Conservation (phyloP, 1,284 basidiomycete genomes). For the Cutaneotrichosporon sp. region DNA sequence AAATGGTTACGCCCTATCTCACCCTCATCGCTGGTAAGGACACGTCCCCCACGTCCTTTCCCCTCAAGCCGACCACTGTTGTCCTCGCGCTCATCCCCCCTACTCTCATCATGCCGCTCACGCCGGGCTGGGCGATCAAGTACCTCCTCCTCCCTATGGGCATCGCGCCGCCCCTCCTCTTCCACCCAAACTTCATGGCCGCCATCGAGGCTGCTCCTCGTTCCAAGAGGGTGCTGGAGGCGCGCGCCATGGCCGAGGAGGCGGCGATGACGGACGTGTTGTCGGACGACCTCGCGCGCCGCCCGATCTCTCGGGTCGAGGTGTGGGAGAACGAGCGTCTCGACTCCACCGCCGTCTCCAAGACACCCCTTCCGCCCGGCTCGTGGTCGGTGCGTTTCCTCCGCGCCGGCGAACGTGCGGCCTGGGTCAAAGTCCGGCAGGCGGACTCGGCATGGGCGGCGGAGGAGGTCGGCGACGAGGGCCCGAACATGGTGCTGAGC, state of each 20-base stretch:
- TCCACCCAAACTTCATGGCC: constrained; percentile 49
- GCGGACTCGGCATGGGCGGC: constrained; percentile 27
- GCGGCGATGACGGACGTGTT: constrained; percentile 44
- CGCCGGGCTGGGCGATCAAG: constrained; percentile 39
- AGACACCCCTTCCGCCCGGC: constrained; percentile 23
- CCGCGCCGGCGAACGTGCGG: constrained; percentile 42
- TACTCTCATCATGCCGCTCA: constrained; percentile 46
- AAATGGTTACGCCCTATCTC: constrained; percentile 33
- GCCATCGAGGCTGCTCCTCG: constrained; percentile 30
- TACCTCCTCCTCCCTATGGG: constrained; percentile 49
- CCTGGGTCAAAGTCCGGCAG: constrained; percentile 42
- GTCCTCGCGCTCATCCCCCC: constrained; percentile 46
- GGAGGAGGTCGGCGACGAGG: constrained; percentile 30
- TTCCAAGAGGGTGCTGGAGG: constrained; percentile 23
- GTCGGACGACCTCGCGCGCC: constrained; percentile 38
- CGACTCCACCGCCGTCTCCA: constrained; percentile 39
- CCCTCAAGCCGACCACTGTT: constrained; percentile 45
- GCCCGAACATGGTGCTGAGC: constrained; percentile 35
- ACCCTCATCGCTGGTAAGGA: constrained; percentile 23
- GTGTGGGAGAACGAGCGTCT: constrained; percentile 53
- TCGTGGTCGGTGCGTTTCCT: constrained; percentile 39
- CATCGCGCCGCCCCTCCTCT: constrained; percentile 39
- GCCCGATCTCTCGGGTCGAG: constrained; percentile 39
- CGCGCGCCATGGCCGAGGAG: constrained; percentile 34
- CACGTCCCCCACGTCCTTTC: constrained; percentile 42